Evolutionary conservation across 495 filamentous ascomycete genomes (phyloP), one percentile per base, ranked within the genome.

Genomic region (Glonium stellatum): DNA sequence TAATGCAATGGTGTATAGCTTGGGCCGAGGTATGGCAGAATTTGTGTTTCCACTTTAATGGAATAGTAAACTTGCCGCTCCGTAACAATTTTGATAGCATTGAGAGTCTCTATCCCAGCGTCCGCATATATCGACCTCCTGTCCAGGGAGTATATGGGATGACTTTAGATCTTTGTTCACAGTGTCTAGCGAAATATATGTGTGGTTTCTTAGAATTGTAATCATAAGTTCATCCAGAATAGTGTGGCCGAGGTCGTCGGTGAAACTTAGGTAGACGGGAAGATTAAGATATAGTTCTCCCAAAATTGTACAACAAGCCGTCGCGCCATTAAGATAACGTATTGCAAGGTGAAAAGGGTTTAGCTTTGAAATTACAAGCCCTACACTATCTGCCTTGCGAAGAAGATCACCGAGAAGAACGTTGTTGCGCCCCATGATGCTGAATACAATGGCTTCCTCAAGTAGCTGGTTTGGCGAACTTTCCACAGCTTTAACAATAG

Each of bases 151-250:
- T 13, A 41, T 35, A 15, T 1, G 2, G 1, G 18, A 13, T 10
- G 27, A 25, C 37, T 42, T 31, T 3, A 59, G 27, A 10, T 34
- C 46, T 22, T 55, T 57, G 63, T 23, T 0, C 13, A 79, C 63
- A 6, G 67, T 44, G 22, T 54, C 54, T 22, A 69, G 73, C 3
- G 27, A 27, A 31, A 68, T 61, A 0, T 51, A 70, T 1, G 71
- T 75, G 54, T 78, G 77, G 4, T 64, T 66, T 44, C 71, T 72
- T 23, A 78, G 53, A 48, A 78, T 74, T 9, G 60, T 53, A 41
- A 75, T 65, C 60, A 79, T 72, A 15, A 78, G 58, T 0, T 62
- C 68, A 54, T 79, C 76, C 0, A 78, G 65, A n/a, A 78, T 60
- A 0, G 75, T 78, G 54, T 77, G 73, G 5, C 72, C 72, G 13